Evolutionary conservation across 805 yeast genomes (phyloP), one percentile per base, ranked within the genome.

Genomic region (Myxozyma neglecta): DNA sequence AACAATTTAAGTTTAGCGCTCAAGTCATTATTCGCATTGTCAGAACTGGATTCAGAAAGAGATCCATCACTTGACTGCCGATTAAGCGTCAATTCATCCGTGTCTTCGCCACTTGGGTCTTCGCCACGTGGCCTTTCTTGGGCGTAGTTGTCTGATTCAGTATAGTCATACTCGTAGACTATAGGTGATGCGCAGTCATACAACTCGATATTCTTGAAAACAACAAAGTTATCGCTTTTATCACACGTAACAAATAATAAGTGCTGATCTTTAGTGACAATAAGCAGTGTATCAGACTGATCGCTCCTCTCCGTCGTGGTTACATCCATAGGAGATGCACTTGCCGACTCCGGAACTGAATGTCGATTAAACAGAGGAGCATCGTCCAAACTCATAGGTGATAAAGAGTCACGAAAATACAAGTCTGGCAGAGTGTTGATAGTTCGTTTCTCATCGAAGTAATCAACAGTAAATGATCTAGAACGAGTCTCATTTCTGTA

Each of bases 201-300:
- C 14, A 62, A 45, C 20, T 34, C 34, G 6, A 62, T 53, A 14
- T 39, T 54, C 29, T 62, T 59, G 16, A 29, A 16, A 6, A 62
- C 56, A 24, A 59, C 32, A 35, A 59, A 43, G 13, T 29, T n/a
- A 34, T 52, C 60, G 29, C 53, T 42, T 14, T n/a, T 11, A 6
- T 45, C 59, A 20, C 56, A 56, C 1, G 43, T 49, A 9, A 47
- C 59, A 40, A 62, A 62, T 6, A 62, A 45, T 16, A 60, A 51
- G 52, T 56, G 37, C 14, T 60, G 36, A n/a, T 55, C 57, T 16
- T 47, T 14, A 6, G 64, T 59, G 13, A 60, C 60, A 20, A 62
- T 43, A 14, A 61, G 18, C 8, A 56, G 45, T 1, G 65, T 61
- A 37, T 61, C 61, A 34, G 64, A 56, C 20, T 11, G 34, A 40